These are phyloP conservation scores for Dichomitus squalens DNA, from an alignment of 1,284 basidiomycete genomes.

Conservation along the genomic window DNA sequence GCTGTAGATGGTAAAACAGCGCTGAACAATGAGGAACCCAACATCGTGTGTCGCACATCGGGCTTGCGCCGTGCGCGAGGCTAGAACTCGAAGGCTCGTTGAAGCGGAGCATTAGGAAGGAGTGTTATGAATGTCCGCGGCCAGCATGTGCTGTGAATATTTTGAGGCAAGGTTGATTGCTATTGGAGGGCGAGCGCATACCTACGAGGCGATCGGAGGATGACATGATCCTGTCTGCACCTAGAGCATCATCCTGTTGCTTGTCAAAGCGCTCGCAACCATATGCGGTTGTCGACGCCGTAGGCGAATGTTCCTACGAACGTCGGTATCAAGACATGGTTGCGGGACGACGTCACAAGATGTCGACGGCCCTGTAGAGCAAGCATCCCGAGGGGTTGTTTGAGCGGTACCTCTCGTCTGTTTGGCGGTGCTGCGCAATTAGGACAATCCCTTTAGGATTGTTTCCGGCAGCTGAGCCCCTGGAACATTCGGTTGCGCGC, in stretches of 20 bases:
- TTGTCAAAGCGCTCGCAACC: conserved; percentile 15
- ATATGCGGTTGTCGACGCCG: conserved; percentile 13
- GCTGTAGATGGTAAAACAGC: background rate
- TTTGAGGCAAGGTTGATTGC: conserved; percentile 6
- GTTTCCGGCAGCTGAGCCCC: background rate
- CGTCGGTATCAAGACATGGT: conserved; percentile 14
- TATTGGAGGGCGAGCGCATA: conserved; percentile 19
- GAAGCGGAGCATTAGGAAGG: conserved; percentile 18
- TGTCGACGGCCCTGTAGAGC: background rate
- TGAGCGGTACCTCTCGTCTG: background rate
- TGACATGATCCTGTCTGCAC: conserved; percentile 27
- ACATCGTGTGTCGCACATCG: conserved; percentile 11
- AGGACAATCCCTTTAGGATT: conserved; percentile 1
- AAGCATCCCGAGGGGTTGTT: background rate
- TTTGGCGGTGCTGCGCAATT: conserved; percentile 1
- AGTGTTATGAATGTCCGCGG: conserved; percentile 15
- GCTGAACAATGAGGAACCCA: conserved; percentile 10
- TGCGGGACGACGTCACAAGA: conserved; percentile 17
- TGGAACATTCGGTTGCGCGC: background rate
- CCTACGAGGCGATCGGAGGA: conserved; percentile 28
- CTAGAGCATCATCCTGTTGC: conserved; percentile 23
- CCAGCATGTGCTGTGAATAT: conserved; percentile 24
- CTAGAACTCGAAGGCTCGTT: conserved; percentile 11
- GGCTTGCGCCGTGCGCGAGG: conserved; percentile 20
- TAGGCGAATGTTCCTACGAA: conserved; percentile 18